Evolutionary conservation across 106 monocot genomes (phyloP).

Genomic region (Chionographis japonica): DNA sequence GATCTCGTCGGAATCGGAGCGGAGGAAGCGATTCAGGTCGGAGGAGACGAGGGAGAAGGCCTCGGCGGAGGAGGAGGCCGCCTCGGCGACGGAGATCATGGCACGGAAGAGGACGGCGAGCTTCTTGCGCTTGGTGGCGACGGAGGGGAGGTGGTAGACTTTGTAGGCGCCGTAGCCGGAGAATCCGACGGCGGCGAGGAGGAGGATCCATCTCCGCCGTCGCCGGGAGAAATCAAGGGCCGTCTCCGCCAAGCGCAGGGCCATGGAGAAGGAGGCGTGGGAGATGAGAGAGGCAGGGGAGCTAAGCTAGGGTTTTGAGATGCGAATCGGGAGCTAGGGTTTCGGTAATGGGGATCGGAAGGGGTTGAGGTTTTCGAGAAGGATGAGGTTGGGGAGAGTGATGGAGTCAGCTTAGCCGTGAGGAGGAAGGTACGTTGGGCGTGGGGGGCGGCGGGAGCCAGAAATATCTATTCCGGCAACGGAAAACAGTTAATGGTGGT

Average conservation of each 20-base stretch:
- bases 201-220: conserved; percentile 39
- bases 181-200: conserved; percentile 33
- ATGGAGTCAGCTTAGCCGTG: too few species aligned
- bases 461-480: too few species aligned
- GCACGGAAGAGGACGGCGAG: conserved; percentile 29
- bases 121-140: conserved; percentile 20
- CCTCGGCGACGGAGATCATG: conserved; percentile 29
- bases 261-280: background rate
- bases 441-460: too few species aligned
- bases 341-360: too few species aligned
- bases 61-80: conserved; percentile 43
- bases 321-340: too few species aligned
- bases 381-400: too few species aligned
- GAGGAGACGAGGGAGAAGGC: conserved; percentile 40
- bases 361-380: too few species aligned
- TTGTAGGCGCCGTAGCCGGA: conserved; percentile 57
- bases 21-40: conserved; percentile 67
- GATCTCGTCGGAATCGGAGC: conserved; percentile 60
- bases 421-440: too few species aligned
- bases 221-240: conserved; percentile 25
- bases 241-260: background rate
- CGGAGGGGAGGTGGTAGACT: conserved; percentile 57
- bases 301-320: too few species aligned
- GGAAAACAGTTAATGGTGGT: too few species aligned
- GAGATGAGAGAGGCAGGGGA: too few species aligned